phyloP scores from a whole-genome alignment of 2,329 filamentous ascomycete genomes.

The Apiospora rasikravindrae region DNA sequence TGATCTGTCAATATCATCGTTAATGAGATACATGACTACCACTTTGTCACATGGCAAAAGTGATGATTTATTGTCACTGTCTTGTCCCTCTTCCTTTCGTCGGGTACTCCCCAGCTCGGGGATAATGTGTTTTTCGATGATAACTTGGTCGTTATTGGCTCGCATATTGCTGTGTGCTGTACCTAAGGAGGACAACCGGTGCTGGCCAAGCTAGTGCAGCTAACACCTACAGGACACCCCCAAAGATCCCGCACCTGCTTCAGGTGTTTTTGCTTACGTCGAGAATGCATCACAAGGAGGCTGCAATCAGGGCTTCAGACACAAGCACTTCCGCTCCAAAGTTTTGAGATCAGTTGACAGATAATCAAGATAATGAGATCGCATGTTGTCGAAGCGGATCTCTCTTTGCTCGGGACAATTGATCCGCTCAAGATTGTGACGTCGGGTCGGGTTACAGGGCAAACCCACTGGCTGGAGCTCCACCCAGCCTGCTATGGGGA shows the following conservation, averaged over 20 bases:
- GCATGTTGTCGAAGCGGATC: not conserved
- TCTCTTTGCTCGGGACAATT: not conserved
- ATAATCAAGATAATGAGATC: not conserved
- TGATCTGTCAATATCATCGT: not conserved
- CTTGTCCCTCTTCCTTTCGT: not conserved
- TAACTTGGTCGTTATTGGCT: not conserved
- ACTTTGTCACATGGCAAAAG: not conserved
- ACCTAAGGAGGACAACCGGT: too few relatives aligned
- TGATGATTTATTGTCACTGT: not conserved
- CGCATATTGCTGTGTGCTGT: too few relatives aligned
- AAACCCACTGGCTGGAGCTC: not conserved
- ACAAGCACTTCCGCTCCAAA: not conserved
- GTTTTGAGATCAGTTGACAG: not conserved
- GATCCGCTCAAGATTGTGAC: constrained; percentile 10
- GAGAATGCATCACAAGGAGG: too few relatives aligned
- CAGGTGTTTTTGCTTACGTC: not conserved
- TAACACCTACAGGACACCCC: not conserved
- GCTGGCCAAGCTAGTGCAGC: not conserved
- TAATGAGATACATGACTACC: not conserved
- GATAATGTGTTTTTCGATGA: too few relatives aligned
- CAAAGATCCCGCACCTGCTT: not conserved
- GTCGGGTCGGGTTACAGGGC: not conserved
- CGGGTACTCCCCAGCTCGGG: not conserved
- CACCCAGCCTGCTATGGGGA: not conserved
- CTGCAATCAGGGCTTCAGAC: not conserved